phyloP scores from a whole-genome alignment of 2,329 filamentous ascomycete genomes.

The Botrytis fragariae region DNA sequence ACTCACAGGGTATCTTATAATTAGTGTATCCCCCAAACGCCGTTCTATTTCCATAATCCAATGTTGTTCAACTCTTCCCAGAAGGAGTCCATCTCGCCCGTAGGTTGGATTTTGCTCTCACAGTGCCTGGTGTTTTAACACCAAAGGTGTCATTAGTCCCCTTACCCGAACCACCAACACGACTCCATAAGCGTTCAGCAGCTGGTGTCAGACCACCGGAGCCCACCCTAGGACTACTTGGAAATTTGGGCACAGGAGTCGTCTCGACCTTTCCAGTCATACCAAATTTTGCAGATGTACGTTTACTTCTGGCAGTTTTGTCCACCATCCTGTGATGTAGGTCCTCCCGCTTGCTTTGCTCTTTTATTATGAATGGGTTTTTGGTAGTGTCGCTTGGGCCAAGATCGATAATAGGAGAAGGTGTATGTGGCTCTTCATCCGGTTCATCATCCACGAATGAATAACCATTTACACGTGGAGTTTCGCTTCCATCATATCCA shows the following conservation, averaged over 20 bases:
- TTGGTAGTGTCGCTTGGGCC: constrained; percentile 60
- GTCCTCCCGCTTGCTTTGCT: constrained; percentile 72
- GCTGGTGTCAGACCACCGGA: constrained; percentile 67
- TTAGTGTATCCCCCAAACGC: not conserved
- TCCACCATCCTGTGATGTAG: constrained; percentile 87
- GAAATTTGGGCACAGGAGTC: constrained; percentile 67
- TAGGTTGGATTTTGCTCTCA: constrained; percentile 33
- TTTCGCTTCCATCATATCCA: constrained; percentile 61
- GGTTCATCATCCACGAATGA: constrained; percentile 86
- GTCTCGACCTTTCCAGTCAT: constrained; percentile 57
- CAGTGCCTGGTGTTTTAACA: constrained; percentile 31
- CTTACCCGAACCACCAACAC: constrained; percentile 48
- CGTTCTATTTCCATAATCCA: not conserved
- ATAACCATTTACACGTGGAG: constrained; percentile 89
- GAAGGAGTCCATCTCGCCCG: constrained; percentile 34
- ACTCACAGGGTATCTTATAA: constrained; percentile 14
- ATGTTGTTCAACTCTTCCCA: not conserved
- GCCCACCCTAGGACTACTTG: constrained; percentile 58
- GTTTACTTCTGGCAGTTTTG: constrained; percentile 69
- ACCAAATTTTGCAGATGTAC: constrained; percentile 57
- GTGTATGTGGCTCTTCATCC: constrained; percentile 45
- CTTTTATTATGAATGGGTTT: constrained; percentile 78
- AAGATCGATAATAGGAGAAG: constrained; percentile 52
- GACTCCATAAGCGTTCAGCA: constrained; percentile 65
- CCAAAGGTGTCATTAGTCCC: constrained; percentile 33